Conservation (phyloP, 1,284 basidiomycete species). For the Cutaneotrichosporon arboriforme region DNA sequence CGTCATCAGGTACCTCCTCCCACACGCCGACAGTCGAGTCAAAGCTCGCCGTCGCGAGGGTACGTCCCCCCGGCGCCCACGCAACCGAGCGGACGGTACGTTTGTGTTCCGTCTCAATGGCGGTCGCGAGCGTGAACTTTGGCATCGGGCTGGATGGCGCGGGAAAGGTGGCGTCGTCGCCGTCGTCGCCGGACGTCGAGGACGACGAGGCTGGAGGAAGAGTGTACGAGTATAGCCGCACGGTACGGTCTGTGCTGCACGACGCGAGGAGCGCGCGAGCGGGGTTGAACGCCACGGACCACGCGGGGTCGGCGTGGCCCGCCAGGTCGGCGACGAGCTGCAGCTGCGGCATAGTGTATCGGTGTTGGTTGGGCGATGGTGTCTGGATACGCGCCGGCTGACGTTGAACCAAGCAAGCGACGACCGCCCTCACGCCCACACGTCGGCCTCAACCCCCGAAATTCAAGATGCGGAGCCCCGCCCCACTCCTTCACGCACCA, state of each 20-base stretch:
- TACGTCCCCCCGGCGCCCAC: conserved; percentile 83
- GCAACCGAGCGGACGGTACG: conserved; percentile 85
- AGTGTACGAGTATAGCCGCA: conserved; percentile 74
- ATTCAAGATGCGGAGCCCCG: no score
- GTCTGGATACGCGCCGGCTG: no score
- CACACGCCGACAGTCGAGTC: conserved; percentile 90
- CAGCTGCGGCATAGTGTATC: background rate
- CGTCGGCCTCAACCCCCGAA: no score
- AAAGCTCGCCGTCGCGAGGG: conserved; percentile 91
- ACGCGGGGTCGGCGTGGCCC: conserved; percentile 80
- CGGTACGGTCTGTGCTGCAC: conserved; percentile 89
- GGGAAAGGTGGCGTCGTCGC: conserved; percentile 18
- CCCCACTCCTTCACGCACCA: no score
- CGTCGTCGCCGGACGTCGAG: no score
- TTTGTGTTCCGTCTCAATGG: conserved; percentile 75
- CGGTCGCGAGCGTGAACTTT: conserved; percentile 56
- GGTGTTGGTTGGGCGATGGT: no score
- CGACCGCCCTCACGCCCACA: no score
- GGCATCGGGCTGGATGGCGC: conserved; percentile 28
- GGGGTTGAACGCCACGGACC: conserved; percentile 91
- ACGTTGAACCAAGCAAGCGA: no score
- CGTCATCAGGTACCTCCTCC: conserved; percentile 61
- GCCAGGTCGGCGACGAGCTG: conserved; percentile 30
- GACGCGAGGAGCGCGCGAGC: conserved; percentile 74
- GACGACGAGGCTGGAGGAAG: conserved; percentile 23